Base-by-base conservation (phyloP, 305 asterid genomes). In the Withania somnifera region DNA sequence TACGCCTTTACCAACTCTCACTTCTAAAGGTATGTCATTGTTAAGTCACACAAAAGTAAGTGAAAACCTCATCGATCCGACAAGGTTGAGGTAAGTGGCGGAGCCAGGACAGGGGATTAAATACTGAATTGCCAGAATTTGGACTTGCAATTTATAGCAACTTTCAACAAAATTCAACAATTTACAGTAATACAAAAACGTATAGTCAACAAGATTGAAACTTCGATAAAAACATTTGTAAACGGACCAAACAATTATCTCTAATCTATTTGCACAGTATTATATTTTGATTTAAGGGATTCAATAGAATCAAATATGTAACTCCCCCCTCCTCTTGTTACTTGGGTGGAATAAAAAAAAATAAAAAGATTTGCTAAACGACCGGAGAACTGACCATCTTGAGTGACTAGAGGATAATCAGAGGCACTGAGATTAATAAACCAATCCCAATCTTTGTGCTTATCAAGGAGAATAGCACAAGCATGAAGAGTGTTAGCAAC, bases 351-450 rank as follows among this genome's bases (percentile, higher is more conserved):
- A 60, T 32, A 13, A 61, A 32, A 63, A 15, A 22, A 30, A 32
- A 32, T 1, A 30, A 30, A 30, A 30, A 30, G 34, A 30, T 1
- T 22, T 38, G 54, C 3, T 42, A 22, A 42, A 45, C 20, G 38
- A 45, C 0, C 10, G 24, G 13, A 64, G 50, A 32, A 64, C 66
- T 57, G 26, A 86, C 88, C 88, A 83, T 85, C 86, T 83, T 86
- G 88, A 77, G 85, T 86, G 36, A 86, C 85, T 51, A 86, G 54
- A n/a, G 88, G 88, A 77, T 86, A 86, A 81, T 86, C 88, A n/a
- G 86, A 83, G 17, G 88, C 88, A 81, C 88, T 86, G 11, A 86
- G 83, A 68, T 85, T 85, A 20, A 83, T 83, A 80, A 83, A 83
- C 86, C 86, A 85, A 79, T 82, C 88, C 86, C 88, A 85, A 52